Conservation (phyloP, 495 filamentous ascomycete species). For the Podospora conica region DNA sequence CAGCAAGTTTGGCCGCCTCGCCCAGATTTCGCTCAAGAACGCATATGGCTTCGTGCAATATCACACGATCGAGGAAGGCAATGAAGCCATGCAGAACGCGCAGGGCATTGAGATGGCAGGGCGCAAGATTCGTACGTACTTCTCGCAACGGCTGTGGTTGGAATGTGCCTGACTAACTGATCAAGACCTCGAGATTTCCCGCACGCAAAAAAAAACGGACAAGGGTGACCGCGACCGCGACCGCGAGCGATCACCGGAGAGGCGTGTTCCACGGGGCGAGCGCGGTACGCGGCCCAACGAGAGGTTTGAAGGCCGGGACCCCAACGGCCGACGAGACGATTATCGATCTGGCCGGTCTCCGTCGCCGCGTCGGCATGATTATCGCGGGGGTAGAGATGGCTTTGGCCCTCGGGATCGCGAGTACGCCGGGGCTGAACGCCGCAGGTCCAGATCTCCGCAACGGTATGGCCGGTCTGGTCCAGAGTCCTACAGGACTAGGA, state of each 20-base stretch:
- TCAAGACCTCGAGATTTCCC: constrained; percentile 88
- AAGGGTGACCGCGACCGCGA: constrained; percentile 40
- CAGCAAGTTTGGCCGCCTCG: constrained; percentile 75
- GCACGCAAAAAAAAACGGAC: constrained; percentile 69
- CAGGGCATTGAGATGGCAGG: constrained; percentile 75
- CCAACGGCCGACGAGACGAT: constrained; percentile 52
- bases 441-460: constrained; percentile 55
- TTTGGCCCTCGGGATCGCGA: constrained; percentile 33
- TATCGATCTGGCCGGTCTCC: constrained; percentile 54
- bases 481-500: constrained; percentile 56
- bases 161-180: constrained; percentile 10
- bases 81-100: constrained; percentile 63
- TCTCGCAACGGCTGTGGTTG: constrained; percentile 2
- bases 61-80: constrained; percentile 65
- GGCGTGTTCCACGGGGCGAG: constrained; percentile 20
- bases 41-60: constrained; percentile 98
- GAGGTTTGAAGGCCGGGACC: constrained; percentile 39
- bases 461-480: constrained; percentile 34
- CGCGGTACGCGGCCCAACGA: constrained; percentile 16
- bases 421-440: constrained; percentile 32
- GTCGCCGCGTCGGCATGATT: constrained; percentile 42
- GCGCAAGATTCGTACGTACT: constrained; percentile 80
- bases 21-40: constrained; percentile 94
- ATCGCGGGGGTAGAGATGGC: constrained; percentile 38
- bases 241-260: constrained; percentile 28